A percentile compares a stretch with the other conserved stretches of the same genome.
These are phyloP conservation scores for Tolypocladium inflatum DNA, from an alignment of 2,329 filamentous ascomycete genomes.

Conservation along the genomic window DNA sequence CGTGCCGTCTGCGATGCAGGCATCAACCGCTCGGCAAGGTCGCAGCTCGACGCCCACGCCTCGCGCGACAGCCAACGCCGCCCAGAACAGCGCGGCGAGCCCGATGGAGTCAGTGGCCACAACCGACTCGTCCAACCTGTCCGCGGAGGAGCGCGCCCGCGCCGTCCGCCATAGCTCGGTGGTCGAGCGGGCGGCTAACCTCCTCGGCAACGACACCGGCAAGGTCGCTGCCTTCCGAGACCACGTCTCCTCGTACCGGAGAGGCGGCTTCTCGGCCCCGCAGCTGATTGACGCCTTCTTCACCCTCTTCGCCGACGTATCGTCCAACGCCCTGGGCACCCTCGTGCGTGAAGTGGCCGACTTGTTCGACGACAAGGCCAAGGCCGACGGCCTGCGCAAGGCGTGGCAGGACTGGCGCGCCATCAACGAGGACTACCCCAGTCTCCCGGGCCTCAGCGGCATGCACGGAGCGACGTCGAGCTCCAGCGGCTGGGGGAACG, in stretches of 20 bases:
- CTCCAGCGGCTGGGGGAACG: constrained; percentile 50
- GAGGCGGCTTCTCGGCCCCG: constrained; percentile 56
- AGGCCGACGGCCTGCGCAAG: constrained; percentile 63
- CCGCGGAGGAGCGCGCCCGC: constrained; percentile 73
- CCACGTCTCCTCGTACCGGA: constrained; percentile 70
- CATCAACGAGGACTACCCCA: constrained; percentile 92
- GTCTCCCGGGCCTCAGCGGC: constrained; percentile 65
- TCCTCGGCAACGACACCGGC: constrained; percentile 65
- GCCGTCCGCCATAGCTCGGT: constrained; percentile 74
- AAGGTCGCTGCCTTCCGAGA: constrained; percentile 73
- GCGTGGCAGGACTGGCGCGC: constrained; percentile 95
- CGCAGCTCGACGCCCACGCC: neutral
- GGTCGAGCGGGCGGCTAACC: constrained; percentile 71
- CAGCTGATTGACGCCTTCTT: constrained; percentile 85
- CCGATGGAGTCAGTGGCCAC: constrained; percentile 33
- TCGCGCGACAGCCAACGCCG: constrained; percentile 7
- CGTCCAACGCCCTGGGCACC: constrained; percentile 73
- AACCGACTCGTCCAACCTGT: constrained; percentile 41
- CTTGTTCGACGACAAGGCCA: constrained; percentile 74
- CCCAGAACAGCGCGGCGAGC: neutral
- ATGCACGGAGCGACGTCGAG: constrained; percentile 52
- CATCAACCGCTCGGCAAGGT: constrained; percentile 9
- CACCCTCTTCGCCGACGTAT: constrained; percentile 68
- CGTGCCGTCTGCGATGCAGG: constrained; percentile 6
- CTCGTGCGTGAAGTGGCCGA: constrained; percentile 87